phyloP scores from a whole-genome alignment of 208 protist species.

The Balamuthia mandrillaris region DNA sequence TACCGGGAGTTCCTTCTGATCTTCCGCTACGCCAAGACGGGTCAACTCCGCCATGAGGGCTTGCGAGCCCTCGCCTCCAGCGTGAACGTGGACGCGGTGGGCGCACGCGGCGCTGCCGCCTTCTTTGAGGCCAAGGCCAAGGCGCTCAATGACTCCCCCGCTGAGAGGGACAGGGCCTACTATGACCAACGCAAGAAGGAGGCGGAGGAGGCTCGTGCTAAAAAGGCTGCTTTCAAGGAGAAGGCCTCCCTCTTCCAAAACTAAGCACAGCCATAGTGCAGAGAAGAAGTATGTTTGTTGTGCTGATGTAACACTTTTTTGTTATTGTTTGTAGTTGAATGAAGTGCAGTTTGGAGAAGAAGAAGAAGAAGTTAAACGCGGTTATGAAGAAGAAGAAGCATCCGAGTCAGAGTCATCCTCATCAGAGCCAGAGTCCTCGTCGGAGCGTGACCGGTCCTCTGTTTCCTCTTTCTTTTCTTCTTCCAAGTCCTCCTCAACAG shows the following conservation, averaged over 20 bases:
- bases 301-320: no score
- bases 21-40: conserved; percentile 32
- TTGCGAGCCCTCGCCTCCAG: background rate
- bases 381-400: no score
- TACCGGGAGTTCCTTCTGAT: conserved; percentile 35
- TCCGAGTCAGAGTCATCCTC: no score
- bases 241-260: conserved; percentile 26
- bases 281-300: no score
- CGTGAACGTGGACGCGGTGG: conserved; percentile 10
- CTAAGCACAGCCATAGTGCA: no score
- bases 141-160: background rate
- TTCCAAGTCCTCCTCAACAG: no score
- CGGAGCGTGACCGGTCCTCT: no score
- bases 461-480: no score
- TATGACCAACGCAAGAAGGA: background rate
- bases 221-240: background rate
- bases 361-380: no score
- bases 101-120: background rate
- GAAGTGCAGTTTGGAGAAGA: no score
- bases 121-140: conserved; percentile 25
- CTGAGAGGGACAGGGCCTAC: conserved; percentile 1
- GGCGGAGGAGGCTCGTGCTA: background rate
- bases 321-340: no score
- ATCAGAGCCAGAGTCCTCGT: no score
- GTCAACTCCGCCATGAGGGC: background rate